Base-by-base conservation (phyloP, 495 filamentous ascomycete species). In the Hypoxylon intermedium region DNA sequence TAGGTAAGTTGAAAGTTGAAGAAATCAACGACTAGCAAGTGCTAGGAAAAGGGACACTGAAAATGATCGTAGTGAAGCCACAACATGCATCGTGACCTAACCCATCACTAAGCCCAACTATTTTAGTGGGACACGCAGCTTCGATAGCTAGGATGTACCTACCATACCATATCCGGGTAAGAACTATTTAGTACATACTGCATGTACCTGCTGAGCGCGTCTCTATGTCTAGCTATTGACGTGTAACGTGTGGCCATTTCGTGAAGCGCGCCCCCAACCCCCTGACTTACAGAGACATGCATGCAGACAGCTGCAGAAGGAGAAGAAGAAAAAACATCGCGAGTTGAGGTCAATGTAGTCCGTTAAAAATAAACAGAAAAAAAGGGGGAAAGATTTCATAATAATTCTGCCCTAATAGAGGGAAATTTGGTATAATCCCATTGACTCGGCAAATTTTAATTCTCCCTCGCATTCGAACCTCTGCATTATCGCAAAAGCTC, bases 121-220 rank as follows among this genome's bases (percentile, higher is more conserved):
- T 34, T 47, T 5, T 23, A 45, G 56, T 46, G 38, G 55, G 21
- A 58, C 55, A 38, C 38, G 24, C n/a, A n/a, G n/a, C n/a, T n/a
- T n/a, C n/a, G 26, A 43, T 48, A 58, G 45, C 45, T 51, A 20
- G n/a, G 13, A n/a, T 9, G 31, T 34, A 34, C 12, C 31, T n/a
- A 34, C 7, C 12, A 2, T 12, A n/a, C 12, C 31, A 6, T 34
- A 34, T 11, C 31, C 9, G 31, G 6, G 47, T 36, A 52, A 47
- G n/a, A n/a, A n/a, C n/a, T n/a, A n/a, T n/a, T n/a, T n/a, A n/a
- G n/a, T n/a, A n/a, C n/a, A n/a, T n/a, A n/a, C n/a, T n/a, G n/a
- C n/a, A n/a, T n/a, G 57, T 60, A 54, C 57, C 57, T 60, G 45
- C 53, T 41, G 52, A 34, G 48, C 56, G 56, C 56, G 56, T 53